These are phyloP conservation scores for Eutrema salsugineum DNA, from an alignment of 441 rosid genomes.

Conservation along the genomic window DNA sequence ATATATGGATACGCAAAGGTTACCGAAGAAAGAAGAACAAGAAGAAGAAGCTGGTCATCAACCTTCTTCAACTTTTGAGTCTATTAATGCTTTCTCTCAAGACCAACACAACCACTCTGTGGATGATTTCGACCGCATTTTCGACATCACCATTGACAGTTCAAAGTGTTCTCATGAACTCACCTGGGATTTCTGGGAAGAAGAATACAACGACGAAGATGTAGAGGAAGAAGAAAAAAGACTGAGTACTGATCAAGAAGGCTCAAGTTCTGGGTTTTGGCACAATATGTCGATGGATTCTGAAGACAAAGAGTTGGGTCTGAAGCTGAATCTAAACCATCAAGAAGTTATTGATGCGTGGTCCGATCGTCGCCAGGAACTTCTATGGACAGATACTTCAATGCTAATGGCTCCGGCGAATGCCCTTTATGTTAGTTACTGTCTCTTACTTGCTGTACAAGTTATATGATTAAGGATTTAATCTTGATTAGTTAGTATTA, in stretches of 20 bases:
- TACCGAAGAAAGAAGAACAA: constrained; percentile 57
- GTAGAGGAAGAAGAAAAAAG: constrained; percentile 2
- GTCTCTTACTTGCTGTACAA: constrained; percentile 20
- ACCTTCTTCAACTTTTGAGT: constrained; percentile 26
- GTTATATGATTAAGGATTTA: background rate
- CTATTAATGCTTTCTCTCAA: background rate
- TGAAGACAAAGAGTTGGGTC: constrained; percentile 35
- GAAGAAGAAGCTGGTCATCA: constrained; percentile 27
- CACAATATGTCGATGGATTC: constrained; percentile 21
- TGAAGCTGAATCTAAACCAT: constrained; percentile 73
- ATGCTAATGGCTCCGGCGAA: constrained; percentile 28
- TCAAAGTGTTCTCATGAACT: constrained; percentile 41
- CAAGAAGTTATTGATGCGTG: constrained; percentile 79
- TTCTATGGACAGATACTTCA: constrained; percentile 39
- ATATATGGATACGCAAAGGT: constrained; percentile 38
- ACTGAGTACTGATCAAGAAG: constrained; percentile 34
- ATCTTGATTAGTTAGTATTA: background rate
- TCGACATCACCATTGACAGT: constrained; percentile 37
- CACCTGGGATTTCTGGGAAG: constrained; percentile 22
- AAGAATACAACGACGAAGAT: constrained; percentile 30
- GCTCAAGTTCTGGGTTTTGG: constrained; percentile 32
- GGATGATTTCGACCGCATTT: constrained; percentile 41
- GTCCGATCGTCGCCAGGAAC: constrained; percentile 55
- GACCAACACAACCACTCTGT: constrained; percentile 17
- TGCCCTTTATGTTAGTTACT: constrained; percentile 45